Evolutionary conservation across 2,329 filamentous ascomycete species (phyloP).

Genomic region (Diplodia seriata): DNA sequence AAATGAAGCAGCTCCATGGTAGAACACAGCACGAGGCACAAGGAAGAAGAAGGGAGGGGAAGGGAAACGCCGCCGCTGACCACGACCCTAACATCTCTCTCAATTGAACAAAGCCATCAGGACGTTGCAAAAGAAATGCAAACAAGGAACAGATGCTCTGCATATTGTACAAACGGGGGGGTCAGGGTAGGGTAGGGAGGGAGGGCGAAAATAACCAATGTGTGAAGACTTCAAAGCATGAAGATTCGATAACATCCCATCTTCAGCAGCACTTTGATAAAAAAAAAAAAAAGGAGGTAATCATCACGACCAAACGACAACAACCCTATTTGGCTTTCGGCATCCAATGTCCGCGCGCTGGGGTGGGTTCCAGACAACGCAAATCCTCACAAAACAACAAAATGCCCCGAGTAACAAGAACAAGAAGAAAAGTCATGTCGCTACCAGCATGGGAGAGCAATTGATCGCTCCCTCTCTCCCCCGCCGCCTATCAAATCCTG

Average conservation of each 20-base stretch:
- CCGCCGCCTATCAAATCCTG: conserved; percentile 7
- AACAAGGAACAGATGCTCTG: neutral
- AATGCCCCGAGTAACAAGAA: neutral
- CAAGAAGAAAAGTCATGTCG: neutral
- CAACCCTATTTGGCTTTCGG: neutral
- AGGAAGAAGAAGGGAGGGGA: too few relatives aligned
- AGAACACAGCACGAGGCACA: neutral
- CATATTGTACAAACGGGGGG: neutral
- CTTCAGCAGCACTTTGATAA: neutral
- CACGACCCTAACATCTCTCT: neutral
- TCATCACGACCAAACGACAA: neutral
- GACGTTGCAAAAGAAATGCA: neutral
- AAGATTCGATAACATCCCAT: neutral
- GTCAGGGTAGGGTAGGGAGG: too few relatives aligned
- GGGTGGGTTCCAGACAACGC: neutral
- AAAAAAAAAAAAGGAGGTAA: neutral
- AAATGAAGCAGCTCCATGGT: neutral
- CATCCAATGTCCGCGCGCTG: neutral
- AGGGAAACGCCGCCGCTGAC: neutral
- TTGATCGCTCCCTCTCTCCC: too few relatives aligned
- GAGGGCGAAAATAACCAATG: neutral
- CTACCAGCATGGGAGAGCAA: neutral
- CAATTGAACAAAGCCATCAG: neutral
- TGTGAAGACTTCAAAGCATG: neutral
- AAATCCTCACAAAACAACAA: too few relatives aligned